Conservation (phyloP, 1,139 yeast genomes). For the Dujonia santamariae region DNA sequence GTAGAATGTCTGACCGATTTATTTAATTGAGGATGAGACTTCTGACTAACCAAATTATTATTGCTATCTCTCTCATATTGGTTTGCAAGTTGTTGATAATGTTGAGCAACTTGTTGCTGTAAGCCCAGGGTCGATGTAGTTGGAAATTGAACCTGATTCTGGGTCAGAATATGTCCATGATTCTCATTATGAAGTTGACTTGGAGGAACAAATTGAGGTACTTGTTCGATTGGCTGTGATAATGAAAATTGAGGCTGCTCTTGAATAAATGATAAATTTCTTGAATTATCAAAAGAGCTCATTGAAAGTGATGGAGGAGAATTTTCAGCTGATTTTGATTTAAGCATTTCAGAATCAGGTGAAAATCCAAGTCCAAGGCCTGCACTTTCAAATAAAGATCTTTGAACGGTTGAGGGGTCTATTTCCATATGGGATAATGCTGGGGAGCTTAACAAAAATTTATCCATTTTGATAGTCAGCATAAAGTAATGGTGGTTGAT, state of each 20-base stretch:
- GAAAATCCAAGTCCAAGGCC: constrained; percentile 7
- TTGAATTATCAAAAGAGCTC: constrained; percentile 4
- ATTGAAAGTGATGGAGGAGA: constrained; percentile 1
- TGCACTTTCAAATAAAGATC: constrained; percentile 5
- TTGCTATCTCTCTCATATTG: constrained; percentile 3
- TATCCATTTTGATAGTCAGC: constrained; percentile 28
- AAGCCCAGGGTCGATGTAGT: constrained; percentile 5
- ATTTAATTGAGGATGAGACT: constrained; percentile 9
- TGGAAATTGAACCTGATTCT: constrained; percentile 5
- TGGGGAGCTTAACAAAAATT: constrained; percentile 45
- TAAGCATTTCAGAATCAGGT: constrained; percentile 3
- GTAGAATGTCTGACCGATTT: constrained; percentile 23
- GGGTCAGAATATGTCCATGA: no score
- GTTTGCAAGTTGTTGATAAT: constrained; percentile 8
- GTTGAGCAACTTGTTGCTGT: constrained; percentile 8
- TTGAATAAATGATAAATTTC: constrained; percentile 14
- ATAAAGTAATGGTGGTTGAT: no score
- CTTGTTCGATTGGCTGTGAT: constrained; percentile 31
- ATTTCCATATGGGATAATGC: constrained; percentile 13
- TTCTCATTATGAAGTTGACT: not conserved
- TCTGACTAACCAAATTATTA: not conserved
- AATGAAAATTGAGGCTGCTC: no score
- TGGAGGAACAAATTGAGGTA: not conserved
- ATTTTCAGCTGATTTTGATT: constrained; percentile 4
- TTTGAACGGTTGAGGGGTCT: constrained; percentile 4